These are phyloP conservation scores for Glebionis coronaria DNA, from an alignment of 129 eudicot genomes.

Conservation along the genomic window DNA sequence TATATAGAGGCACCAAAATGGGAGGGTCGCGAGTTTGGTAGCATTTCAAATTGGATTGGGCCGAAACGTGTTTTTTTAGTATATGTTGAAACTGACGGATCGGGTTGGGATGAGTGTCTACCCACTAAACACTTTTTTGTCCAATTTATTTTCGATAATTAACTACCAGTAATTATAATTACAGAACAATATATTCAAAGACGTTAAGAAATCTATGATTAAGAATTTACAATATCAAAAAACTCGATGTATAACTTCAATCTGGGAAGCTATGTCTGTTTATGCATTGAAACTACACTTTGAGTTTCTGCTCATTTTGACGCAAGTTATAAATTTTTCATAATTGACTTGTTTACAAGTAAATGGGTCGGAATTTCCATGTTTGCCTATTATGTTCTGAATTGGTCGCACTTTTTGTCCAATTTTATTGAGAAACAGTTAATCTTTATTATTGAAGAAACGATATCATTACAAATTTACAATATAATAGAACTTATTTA, in stretches of 20 bases:
- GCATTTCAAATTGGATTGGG: neutral
- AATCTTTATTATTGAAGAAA: neutral
- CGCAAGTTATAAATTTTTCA: no score
- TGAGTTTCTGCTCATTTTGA: no score
- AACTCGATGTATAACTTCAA: no score
- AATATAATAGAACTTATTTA: neutral
- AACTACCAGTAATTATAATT: neutral
- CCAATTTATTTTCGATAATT: neutral
- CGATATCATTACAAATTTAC: neutral
- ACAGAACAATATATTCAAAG: neutral
- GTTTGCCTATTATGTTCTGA: no score
- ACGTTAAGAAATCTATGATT: no score
- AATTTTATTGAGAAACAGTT: no score
- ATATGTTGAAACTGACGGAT: neutral
- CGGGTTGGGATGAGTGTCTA: neutral
- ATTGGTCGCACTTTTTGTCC: no score
- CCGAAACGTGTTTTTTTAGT: neutral
- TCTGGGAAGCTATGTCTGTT: no score
- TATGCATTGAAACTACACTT: no score
- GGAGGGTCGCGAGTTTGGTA: neutral
- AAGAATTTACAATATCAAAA: no score
- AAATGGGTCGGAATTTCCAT: no score
- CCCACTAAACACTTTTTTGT: conserved; percentile 10
- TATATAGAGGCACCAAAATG: neutral
- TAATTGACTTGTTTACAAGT: no score